Evolutionary conservation across 1,139 yeast genomes (phyloP).

Genomic region (Blastobotrys indianensis): DNA sequence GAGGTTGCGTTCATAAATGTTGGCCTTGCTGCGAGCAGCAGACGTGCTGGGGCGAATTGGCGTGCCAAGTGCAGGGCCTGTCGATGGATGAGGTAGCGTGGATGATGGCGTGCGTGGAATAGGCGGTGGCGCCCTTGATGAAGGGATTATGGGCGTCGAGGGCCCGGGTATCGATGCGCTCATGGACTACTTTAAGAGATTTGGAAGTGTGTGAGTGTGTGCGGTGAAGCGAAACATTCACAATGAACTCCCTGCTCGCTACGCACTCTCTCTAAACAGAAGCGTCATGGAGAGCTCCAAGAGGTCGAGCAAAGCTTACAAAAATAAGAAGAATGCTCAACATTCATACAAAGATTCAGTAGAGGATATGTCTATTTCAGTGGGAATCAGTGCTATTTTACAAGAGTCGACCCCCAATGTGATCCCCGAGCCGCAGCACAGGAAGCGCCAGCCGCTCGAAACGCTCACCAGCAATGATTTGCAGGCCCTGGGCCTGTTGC

Average conservation of each 20-base stretch:
- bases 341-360: no score
- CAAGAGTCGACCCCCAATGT: background rate
- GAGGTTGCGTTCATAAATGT: conserved; percentile 62
- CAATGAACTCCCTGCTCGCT: no score
- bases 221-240: no score
- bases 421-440: background rate
- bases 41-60: conserved; percentile 9
- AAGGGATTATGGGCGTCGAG: conserved; percentile 30
- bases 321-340: no score
- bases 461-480: background rate
- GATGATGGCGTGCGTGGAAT: conserved; percentile 31
- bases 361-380: no score
- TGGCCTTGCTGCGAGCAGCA: conserved; percentile 6
- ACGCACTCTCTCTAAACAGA: no score
- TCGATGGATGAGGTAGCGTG: conserved; percentile 27
- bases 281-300: no score
- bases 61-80: conserved; percentile 2
- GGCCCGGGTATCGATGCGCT: conserved; percentile 18
- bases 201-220: no score
- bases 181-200: no score
- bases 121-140: conserved; percentile 27
- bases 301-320: no score
- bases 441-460: background rate
- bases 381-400: background rate
- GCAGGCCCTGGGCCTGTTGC: no score